These are phyloP conservation scores for Solanum sejunctum DNA, from an alignment of 257 asterid genomes.

Conservation along the genomic window DNA sequence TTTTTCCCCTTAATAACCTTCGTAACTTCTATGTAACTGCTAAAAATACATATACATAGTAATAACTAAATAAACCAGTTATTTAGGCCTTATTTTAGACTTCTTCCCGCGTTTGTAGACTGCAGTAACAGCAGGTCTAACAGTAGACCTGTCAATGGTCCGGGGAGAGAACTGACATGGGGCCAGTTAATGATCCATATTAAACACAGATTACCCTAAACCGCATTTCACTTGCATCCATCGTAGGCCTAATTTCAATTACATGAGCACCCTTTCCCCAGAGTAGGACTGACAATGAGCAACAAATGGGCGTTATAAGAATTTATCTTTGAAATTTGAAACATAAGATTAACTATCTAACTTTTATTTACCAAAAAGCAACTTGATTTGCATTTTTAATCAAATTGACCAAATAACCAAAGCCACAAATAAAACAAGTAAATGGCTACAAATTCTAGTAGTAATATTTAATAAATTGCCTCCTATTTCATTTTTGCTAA, in stretches of 20 bases:
- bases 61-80: too few species aligned
- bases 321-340: not conserved
- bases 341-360: not conserved
- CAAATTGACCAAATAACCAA: not conserved
- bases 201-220: not conserved
- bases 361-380: not conserved
- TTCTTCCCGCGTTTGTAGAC: too few species aligned
- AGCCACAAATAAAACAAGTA: not conserved
- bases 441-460: not conserved
- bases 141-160: not conserved
- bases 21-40: too few species aligned
- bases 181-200: not conserved
- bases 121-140: too few species aligned
- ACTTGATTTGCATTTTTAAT: not conserved
- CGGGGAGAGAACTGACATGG: not conserved
- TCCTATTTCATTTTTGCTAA: not conserved
- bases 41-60: too few species aligned
- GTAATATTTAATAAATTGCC: not conserved
- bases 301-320: not conserved
- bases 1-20: too few species aligned
- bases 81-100: too few species aligned
- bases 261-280: not conserved
- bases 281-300: not conserved
- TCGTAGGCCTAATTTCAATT: not conserved
- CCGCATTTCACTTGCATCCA: not conserved